These are phyloP conservation scores for Entomortierella parvispora DNA, from an alignment of 192 early-diverging fungal species.

Conservation along the genomic window DNA sequence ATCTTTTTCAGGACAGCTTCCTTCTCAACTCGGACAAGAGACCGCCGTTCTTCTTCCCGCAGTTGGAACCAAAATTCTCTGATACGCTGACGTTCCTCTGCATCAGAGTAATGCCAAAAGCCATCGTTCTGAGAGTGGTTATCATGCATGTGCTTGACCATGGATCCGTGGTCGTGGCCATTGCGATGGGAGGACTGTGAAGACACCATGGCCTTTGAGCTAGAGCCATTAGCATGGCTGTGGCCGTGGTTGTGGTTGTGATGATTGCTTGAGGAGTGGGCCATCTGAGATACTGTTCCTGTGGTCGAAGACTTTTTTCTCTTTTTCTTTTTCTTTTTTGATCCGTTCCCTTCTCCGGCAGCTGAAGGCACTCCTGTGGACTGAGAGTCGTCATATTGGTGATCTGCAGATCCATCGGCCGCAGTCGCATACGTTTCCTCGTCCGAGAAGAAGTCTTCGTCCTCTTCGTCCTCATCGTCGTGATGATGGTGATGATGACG, in stretches of 20 bases:
- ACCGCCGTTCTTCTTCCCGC: slow-evolving; percentile 80
- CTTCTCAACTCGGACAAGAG: slow-evolving; percentile 86
- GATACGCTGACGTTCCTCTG: slow-evolving; percentile 81
- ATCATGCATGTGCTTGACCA: slow-evolving; percentile 40
- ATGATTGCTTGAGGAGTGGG: slow-evolving; percentile 11
- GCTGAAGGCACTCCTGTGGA: slow-evolving; percentile 4
- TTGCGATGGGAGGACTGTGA: slow-evolving; percentile 21
- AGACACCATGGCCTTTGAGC: slow-evolving; percentile 19
- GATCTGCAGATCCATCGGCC: slow-evolving; percentile 40
- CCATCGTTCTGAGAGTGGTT: slow-evolving; percentile 60
- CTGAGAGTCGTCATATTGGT: slow-evolving; percentile 16
- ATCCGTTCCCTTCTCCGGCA: slow-evolving; percentile 9
- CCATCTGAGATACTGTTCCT: slow-evolving; percentile 6
- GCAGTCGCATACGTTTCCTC: slow-evolving; percentile 59
- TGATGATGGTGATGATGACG: slow-evolving; percentile 48
- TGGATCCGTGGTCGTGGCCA: slow-evolving; percentile 33
- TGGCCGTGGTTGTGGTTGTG: slow-evolving; percentile 24
- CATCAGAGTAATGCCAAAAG: slow-evolving; percentile 76
- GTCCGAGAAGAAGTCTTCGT: slow-evolving; percentile 59
- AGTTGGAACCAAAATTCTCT: slow-evolving; percentile 88
- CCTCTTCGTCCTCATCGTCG: slow-evolving; percentile 51
- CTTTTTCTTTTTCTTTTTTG: slow-evolving; percentile 65
- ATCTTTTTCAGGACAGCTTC: slow-evolving; percentile 89
- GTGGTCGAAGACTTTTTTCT: slow-evolving; percentile 55
- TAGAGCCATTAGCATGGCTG: slow-evolving; percentile 10